These are phyloP conservation scores for Lodderomyces jiufengensis DNA, from an alignment of 1,139 yeast genomes.

Conservation along the genomic window DNA sequence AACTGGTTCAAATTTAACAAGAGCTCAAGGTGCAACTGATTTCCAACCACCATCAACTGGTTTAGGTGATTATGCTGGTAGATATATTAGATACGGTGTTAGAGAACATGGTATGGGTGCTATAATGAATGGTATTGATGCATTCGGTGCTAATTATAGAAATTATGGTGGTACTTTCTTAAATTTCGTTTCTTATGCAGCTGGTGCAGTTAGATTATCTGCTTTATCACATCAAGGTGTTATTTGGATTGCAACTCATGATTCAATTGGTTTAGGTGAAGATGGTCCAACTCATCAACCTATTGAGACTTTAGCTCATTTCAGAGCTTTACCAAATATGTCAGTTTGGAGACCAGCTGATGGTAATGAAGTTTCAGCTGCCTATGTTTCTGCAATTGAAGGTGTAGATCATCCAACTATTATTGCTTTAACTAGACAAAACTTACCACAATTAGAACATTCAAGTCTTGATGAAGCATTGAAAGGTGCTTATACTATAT, in stretches of 20 bases:
- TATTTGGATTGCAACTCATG: slow-evolving; percentile 98
- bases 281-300: slow-evolving; percentile 99
- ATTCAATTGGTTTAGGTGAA: slow-evolving; percentile 98
- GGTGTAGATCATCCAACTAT: slow-evolving; percentile 77
- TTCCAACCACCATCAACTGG: slow-evolving; percentile 88
- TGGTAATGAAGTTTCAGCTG: slow-evolving; percentile 98
- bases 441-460: slow-evolving; percentile 94
- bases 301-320: slow-evolving; percentile 96
- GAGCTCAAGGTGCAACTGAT: slow-evolving; percentile 79
- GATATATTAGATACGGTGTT: slow-evolving; percentile 97
- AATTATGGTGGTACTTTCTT: slow-evolving; percentile 98
- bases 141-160: slow-evolving; percentile 89
- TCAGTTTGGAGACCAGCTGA: slow-evolving; percentile 99
- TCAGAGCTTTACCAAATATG: slow-evolving; percentile 94
- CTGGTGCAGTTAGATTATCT: slow-evolving; percentile 95
- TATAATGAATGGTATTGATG: slow-evolving; percentile 95
- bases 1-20: slow-evolving; percentile 96
- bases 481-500: slow-evolving; percentile 91
- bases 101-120: slow-evolving; percentile 99
- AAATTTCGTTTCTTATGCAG: slow-evolving; percentile 96
- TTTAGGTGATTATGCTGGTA: slow-evolving; percentile 85
- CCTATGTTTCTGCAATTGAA: slow-evolving; percentile 78
- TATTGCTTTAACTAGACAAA: slow-evolving; percentile 94
- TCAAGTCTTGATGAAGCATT: slow-evolving; percentile 87
- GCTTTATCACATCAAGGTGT: slow-evolving; percentile 94